These are phyloP conservation scores for Lepidopterella palustris DNA, from an alignment of 495 filamentous ascomycete species.

Conservation along the genomic window DNA sequence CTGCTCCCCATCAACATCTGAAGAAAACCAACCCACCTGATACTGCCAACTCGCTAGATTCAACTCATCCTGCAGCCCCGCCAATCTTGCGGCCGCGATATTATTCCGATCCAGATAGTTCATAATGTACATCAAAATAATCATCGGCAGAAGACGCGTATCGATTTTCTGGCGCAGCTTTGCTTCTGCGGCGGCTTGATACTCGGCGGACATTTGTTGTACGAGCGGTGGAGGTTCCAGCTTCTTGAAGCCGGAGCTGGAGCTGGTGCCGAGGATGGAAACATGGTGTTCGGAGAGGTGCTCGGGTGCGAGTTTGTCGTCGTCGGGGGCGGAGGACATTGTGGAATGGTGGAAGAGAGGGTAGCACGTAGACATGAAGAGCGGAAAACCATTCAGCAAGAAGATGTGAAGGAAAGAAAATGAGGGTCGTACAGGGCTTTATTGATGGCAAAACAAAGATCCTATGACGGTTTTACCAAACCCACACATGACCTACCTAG, in stretches of 20 bases:
- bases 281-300: not conserved
- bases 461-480: too few species aligned
- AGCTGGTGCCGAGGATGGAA: not conserved
- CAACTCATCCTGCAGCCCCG: conserved; percentile 3
- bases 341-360: too few species aligned
- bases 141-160: conserved; percentile 53
- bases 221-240: not conserved
- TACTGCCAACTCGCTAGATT: not conserved
- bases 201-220: not conserved
- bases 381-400: too few species aligned
- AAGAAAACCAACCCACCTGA: not conserved
- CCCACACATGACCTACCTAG: too few species aligned
- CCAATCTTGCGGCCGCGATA: conserved; percentile 48
- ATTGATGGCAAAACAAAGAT: too few species aligned
- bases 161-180: conserved; percentile 60
- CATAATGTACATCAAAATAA: conserved; percentile 69
- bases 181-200: conserved; percentile 7
- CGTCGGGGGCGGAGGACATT: not conserved
- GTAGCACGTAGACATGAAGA: too few species aligned
- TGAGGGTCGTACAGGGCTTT: too few species aligned
- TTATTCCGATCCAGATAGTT: conserved; percentile 74
- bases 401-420: too few species aligned
- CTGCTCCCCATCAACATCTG: too few species aligned
- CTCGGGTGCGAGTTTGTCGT: not conserved
- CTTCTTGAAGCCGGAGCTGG: not conserved